phyloP scores from a whole-genome alignment of 345 rosid species.

The Xanthoceras sorbifolium region DNA sequence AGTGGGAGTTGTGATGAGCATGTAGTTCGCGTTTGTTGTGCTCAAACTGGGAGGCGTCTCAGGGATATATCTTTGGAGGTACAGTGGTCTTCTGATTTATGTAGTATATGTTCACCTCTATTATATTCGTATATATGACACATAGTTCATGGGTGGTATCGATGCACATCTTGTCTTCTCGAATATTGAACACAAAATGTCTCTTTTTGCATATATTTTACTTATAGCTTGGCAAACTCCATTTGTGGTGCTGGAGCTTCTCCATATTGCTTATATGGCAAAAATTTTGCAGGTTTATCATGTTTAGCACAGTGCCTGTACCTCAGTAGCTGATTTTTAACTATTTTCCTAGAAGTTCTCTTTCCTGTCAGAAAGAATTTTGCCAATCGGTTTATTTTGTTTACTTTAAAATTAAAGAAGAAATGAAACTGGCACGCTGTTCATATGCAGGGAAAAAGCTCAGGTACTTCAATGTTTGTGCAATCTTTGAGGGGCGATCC shows the following conservation, averaged over 20 bases:
- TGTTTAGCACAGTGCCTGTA: not conserved
- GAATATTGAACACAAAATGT: not conserved
- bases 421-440: conserved; percentile 14
- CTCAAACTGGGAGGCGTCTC: conserved; percentile 97
- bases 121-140: not conserved
- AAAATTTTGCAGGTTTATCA: not conserved
- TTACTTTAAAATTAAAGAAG: not conserved
- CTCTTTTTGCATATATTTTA: not conserved
- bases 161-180: not conserved
- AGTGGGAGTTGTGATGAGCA: conserved; percentile 95
- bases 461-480: conserved; percentile 75
- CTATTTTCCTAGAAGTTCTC: not conserved
- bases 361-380: not conserved
- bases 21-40: conserved; percentile 85
- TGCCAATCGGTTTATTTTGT: too few relatives aligned
- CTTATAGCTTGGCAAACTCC: conserved; percentile 4
- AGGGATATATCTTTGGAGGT: conserved; percentile 94
- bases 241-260: not conserved
- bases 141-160: not conserved
- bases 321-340: not conserved
- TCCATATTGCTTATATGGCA: not conserved
- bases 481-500: conserved; percentile 97
- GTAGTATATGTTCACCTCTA: not conserved
- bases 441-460: conserved; percentile 60
- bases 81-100: conserved; percentile 11